phyloP scores from a whole-genome alignment of 208 protist species.

The Acanthamoeba sp. region DNA sequence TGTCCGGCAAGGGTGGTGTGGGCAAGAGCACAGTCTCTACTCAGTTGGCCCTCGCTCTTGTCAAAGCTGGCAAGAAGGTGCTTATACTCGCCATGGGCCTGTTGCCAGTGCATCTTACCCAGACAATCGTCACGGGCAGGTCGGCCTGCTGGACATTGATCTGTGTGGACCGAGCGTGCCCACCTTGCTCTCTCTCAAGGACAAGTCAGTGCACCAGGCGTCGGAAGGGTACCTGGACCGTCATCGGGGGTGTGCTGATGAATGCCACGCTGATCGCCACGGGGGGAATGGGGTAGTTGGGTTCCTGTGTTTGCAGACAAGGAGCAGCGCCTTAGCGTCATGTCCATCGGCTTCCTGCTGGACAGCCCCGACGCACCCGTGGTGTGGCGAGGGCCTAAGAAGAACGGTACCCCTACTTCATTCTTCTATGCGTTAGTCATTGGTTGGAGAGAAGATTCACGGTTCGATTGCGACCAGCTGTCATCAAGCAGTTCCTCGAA shows the following conservation, averaged over 20 bases:
- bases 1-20: slow-evolving; percentile 59
- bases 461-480: slow-evolving; percentile 80
- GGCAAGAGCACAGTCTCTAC: slow-evolving; percentile 47
- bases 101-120: too few relatives aligned
- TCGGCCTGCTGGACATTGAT: slow-evolving; percentile 99
- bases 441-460: not conserved
- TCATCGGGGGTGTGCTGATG: not conserved
- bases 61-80: not conserved
- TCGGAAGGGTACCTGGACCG: not conserved
- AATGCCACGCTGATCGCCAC: slow-evolving; percentile 75
- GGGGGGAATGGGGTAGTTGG: not conserved
- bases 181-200: slow-evolving; percentile 97
- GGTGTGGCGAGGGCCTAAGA: slow-evolving; percentile 98
- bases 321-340: slow-evolving; percentile 97
- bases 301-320: slow-evolving; percentile 96
- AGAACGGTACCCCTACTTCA: slow-evolving; percentile 87
- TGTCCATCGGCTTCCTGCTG: slow-evolving; percentile 99
- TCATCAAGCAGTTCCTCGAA: slow-evolving; percentile 99
- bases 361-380: slow-evolving; percentile 96
- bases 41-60: slow-evolving; percentile 21
- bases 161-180: slow-evolving; percentile 98
- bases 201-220: slow-evolving; percentile 78
- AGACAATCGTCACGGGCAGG: too few relatives aligned
- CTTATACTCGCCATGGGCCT: not conserved
- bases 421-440: too few relatives aligned